phyloP scores from a whole-genome alignment of 805 yeast genomes.

The Starmera amethionina region DNA sequence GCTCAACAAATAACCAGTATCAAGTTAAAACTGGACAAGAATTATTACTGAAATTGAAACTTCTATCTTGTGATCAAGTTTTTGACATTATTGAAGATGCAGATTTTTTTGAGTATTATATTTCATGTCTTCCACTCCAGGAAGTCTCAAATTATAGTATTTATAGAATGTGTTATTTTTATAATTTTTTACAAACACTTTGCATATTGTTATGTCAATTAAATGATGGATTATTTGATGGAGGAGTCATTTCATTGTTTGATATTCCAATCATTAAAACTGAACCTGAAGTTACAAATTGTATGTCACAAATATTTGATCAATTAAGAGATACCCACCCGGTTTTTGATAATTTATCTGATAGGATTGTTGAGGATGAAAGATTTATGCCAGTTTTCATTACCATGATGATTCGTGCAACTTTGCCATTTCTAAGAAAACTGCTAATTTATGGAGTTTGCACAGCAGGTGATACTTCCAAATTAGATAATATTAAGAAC shows the following conservation, averaged over 20 bases:
- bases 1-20: neutral
- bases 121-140: conserved; percentile 39
- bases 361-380: conserved; percentile 13
- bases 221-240: conserved; percentile 18
- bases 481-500: conserved; percentile 17
- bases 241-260: conserved; percentile 18
- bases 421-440: conserved; percentile 58
- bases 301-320: conserved; percentile 6
- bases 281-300: conserved; percentile 4
- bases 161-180: conserved; percentile 37
- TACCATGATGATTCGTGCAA: conserved; percentile 43
- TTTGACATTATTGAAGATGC: conserved; percentile 26
- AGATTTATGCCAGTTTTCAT: conserved; percentile 32
- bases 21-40: conserved; percentile 13
- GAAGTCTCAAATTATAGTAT: conserved; percentile 36
- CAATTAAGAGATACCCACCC: conserved; percentile 18
- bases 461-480: conserved; percentile 36
- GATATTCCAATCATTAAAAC: conserved; percentile 23
- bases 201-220: conserved; percentile 14
- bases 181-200: conserved; percentile 39
- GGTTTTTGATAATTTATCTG: conserved; percentile 18
- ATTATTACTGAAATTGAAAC: conserved; percentile 22
- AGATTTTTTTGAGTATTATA: conserved; percentile 46
- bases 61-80: conserved; percentile 24
- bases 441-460: conserved; percentile 47